Percentiles rank a stretch among this genome's conserved stretches.
phyloP scores from a whole-genome alignment of 2,329 filamentous ascomycete species.

The Penicillium sp. region DNA sequence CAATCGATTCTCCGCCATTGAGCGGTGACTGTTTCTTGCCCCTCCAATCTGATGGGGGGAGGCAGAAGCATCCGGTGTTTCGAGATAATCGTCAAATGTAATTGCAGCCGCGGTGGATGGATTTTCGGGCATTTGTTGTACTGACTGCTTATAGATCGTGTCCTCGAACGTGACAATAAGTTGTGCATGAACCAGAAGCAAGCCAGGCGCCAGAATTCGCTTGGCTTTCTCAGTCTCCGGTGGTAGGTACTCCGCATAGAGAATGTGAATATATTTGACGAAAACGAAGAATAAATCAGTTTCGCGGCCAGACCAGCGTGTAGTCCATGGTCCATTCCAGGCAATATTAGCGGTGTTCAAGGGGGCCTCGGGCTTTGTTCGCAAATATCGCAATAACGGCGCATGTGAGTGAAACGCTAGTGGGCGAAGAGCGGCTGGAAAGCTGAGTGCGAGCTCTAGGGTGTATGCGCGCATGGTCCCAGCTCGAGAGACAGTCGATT shows the following conservation, averaged over 20 bases:
- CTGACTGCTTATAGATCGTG: constrained; percentile 73
- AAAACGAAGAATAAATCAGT: constrained; percentile 92
- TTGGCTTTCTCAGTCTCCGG: constrained; percentile 53
- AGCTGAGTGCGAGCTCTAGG: constrained; percentile 65
- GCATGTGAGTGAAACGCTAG: constrained; percentile 65
- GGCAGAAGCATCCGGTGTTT: constrained; percentile 65
- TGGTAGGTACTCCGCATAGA: constrained; percentile 72
- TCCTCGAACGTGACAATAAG: constrained; percentile 76
- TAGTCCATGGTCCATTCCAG: constrained; percentile 83
- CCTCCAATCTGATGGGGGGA: constrained; percentile 63
- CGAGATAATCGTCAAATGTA: constrained; percentile 67
- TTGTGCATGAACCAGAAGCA: constrained; percentile 79
- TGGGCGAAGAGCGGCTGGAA: constrained; percentile 64
- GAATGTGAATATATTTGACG: constrained; percentile 79
- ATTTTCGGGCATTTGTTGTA: constrained; percentile 47
- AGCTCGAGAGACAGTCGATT: constrained; percentile 63
- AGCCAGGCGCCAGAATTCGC: constrained; percentile 68
- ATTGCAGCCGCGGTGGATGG: constrained; percentile 51
- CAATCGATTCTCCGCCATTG: constrained; percentile 86
- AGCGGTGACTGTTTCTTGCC: constrained; percentile 65
- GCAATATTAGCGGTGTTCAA: constrained; percentile 69
- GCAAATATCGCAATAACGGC: constrained; percentile 59
- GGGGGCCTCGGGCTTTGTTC: constrained; percentile 65
- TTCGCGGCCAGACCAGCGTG: constrained; percentile 81
- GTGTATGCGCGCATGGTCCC: constrained; percentile 51